Percentiles rank a stretch among this genome's conserved stretches.
phyloP scores from a whole-genome alignment of 768 basidiomycete species.

The Mrakia frigida region DNA sequence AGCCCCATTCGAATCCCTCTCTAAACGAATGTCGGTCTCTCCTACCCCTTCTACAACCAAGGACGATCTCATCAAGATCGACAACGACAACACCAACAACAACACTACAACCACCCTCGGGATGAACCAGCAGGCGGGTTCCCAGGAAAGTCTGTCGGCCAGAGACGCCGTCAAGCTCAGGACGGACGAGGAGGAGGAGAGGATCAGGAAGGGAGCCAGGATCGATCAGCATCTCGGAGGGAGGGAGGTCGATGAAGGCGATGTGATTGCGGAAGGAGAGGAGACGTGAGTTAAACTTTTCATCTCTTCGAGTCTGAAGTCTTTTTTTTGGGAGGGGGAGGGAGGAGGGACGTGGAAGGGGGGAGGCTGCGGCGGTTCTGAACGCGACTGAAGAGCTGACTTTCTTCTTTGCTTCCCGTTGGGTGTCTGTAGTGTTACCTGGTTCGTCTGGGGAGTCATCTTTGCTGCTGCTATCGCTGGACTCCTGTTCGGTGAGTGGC shows the following conservation, averaged over 20 bases:
- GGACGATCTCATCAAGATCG: conserved; percentile 18
- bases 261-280: conserved; percentile 41
- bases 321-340: neutral
- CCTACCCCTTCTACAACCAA: conserved; percentile 1
- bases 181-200: neutral
- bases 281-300: conserved; percentile 36
- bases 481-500: conserved; percentile 62
- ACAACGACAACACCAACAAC: neutral
- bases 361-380: neutral
- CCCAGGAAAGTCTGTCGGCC: neutral
- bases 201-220: neutral
- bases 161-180: conserved; percentile 11
- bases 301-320: too few species aligned
- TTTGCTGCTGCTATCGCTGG: conserved; percentile 69
- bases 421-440: conserved; percentile 49
- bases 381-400: neutral
- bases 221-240: neutral
- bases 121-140: neutral
- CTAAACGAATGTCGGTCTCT: conserved; percentile 11
- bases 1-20: neutral
- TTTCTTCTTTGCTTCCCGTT: neutral
- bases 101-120: neutral
- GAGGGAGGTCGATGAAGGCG: conserved; percentile 35
- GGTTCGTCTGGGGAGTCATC: conserved; percentile 74
- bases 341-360: neutral